Conservation (phyloP, 2,329 filamentous ascomycete species). For the Claviceps arundinis region DNA sequence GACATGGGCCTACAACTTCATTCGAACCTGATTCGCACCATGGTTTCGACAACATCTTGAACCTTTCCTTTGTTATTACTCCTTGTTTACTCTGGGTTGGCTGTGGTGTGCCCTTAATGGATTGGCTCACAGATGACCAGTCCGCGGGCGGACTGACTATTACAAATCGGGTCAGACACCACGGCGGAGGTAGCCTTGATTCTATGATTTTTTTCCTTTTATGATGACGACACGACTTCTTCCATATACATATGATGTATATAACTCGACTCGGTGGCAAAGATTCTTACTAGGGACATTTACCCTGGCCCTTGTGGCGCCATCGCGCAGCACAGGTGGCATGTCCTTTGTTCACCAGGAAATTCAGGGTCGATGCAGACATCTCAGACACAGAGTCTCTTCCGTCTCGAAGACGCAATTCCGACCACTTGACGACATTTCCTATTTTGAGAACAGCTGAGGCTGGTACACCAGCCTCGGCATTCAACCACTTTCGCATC, state of each 20-base stretch:
- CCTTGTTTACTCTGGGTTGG: not conserved
- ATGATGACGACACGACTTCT: constrained; percentile 22
- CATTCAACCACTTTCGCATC: not conserved
- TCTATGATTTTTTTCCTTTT: constrained; percentile 11
- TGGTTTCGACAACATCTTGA: not conserved
- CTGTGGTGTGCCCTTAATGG: not conserved
- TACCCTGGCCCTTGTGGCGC: not conserved
- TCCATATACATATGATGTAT: not conserved
- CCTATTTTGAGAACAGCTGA: not conserved
- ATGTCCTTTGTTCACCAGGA: no score
- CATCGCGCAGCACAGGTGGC: not conserved
- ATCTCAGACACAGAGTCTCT: not conserved
- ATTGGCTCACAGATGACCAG: constrained; percentile 3
- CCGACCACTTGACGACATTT: not conserved
- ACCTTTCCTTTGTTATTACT: not conserved
- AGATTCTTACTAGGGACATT: no score
- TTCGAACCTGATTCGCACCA: not conserved
- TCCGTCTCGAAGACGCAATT: not conserved
- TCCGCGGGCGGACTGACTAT: constrained; percentile 5
- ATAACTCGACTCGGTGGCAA: constrained; percentile 1
- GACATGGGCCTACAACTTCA: not conserved
- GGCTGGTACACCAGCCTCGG: not conserved
- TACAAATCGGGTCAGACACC: constrained; percentile 17
- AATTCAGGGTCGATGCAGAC: no score
- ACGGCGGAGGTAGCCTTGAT: constrained; percentile 20